phyloP scores from a whole-genome alignment of 1,284 basidiomycete genomes.

The Amanita bisporigera region DNA sequence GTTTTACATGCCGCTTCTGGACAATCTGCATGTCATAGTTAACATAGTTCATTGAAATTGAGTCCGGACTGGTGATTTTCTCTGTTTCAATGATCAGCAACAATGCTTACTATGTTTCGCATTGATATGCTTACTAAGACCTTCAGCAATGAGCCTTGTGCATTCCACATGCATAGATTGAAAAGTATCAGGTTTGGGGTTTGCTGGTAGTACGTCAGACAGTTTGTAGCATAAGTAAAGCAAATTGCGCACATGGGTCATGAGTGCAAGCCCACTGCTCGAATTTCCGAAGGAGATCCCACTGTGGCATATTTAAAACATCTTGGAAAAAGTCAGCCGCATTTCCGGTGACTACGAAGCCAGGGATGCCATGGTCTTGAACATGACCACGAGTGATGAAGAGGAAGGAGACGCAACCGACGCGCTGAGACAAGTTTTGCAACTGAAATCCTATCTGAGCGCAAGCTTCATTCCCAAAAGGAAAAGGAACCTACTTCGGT shows the following conservation, averaged over 20 bases:
- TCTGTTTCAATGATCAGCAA: conserved; percentile 5
- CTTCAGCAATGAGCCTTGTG: neutral
- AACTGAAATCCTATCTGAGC: neutral
- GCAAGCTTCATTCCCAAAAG: neutral
- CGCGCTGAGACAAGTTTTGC: neutral
- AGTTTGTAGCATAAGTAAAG: neutral
- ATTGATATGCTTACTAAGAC: no score
- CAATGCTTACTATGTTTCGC: conserved; percentile 10
- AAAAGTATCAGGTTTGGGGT: conserved; percentile 3
- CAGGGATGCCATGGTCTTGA: conserved; percentile 5
- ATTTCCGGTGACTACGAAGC: neutral
- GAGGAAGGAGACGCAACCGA: neutral
- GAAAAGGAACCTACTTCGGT: conserved; percentile 2
- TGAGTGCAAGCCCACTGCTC: conserved; percentile 8
- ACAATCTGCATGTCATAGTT: conserved; percentile 8
- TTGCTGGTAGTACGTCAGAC: neutral
- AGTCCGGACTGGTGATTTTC: neutral
- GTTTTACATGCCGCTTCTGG: conserved; percentile 3
- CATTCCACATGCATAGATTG: conserved; percentile 9
- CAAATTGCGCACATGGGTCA: neutral
- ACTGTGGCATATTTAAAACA: conserved; percentile 1
- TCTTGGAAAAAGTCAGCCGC: neutral
- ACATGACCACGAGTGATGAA: neutral
- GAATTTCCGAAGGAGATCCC: conserved; percentile 7
- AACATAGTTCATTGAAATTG: conserved; percentile 11